Base-by-base conservation (phyloP, 2,329 filamentous ascomycete species). In the Aspergillus ruber region DNA sequence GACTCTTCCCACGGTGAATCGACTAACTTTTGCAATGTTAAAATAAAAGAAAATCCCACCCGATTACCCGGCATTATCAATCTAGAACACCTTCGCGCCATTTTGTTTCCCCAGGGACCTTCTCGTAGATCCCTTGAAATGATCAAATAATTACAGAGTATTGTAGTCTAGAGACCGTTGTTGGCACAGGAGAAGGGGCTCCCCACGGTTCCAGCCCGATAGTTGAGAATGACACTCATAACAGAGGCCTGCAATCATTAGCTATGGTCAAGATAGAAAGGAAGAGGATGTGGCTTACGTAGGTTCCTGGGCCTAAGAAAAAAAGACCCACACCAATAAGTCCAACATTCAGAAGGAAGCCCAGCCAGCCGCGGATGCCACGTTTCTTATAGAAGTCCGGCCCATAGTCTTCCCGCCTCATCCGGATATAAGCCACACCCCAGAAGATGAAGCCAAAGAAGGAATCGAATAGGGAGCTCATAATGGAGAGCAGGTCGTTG, bases 401-500 rank as follows among this genome's bases (percentile, higher is more conserved):
- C 1, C 70, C 69, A 47, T 71, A 57, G 36, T 73, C 70, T 4
- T 55, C 67, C 17, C 51, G 46, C n/a, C 70, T 60, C 70, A 74
- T 73, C 29, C 70, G 65, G 33, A 74, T 54, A 56, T 74, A 74
- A 2, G 72, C 71, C 2, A 70, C 65, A 13, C 71, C 72, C 72
- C 72, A 96, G 75, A 95, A 96, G 62, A 95, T 95, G 75, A 95
- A 96, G 20, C 90, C 90, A 60, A 74, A 74, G 56, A 74, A 74
- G 1, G 86, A 91, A 70, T 95, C 89, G 63, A 95, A 95, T 1
- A 95, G 79, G 3, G 88, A 88, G 49, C 73, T 76, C 74, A 76
- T 76, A 44, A 77, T 69, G 4, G 72, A 72, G 13, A 79, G 68
- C 54, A 79, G 73, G 51, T 89, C 89, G 7, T 83, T 85, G 73